Base-by-base conservation (phyloP, 768 basidiomycete species). In the Phaeolepiota aurea region DNA sequence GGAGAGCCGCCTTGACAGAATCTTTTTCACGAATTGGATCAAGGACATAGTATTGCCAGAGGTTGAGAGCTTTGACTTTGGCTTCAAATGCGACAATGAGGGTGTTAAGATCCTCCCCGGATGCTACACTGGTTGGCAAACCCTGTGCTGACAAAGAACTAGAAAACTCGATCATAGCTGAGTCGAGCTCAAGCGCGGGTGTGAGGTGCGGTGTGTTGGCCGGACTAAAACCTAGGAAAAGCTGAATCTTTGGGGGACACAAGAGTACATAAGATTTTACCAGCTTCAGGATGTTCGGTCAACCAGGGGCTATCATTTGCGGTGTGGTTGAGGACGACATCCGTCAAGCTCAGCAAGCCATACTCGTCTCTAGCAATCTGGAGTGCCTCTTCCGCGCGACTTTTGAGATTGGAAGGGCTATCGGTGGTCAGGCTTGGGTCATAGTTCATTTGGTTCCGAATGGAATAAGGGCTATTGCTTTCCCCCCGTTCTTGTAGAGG, bases 321-420 rank as follows among this genome's bases (percentile, higher is more conserved):
- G 11, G 96, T 98, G 54, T 99, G 96, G 57, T 99, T 99, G 42
- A 97, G 74, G 3, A 99, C 96, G 38, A 99, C 87, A 56, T 99
- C 96, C 1, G 89, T 98, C 52, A 98, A 57, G 50, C 82, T 87
- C 43, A 96, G 69, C 32, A 99, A 64, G 2, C 94, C 94, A 46
- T 82, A 93, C 57, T 93, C 80, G 28, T 93, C 81, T 54, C 73
- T 77, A 4, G 91, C 89, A 11, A 77, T 54, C 47, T 68, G 71
- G 20, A 96, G 64, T 15, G 79, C 65, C n/a, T 77, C 66, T 46
- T 80, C 72, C 16, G 94, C 65, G 50, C 73, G 65, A 18, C 65
- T 61, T 42, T 68, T 58, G 12, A 83, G 83, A 1, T 69, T 73
- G 35, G 77, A 72, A 16, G 62, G 49, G 42, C 62, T 18, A 1